These are phyloP conservation scores for Fusarium sp. DNA, from an alignment of 2,329 filamentous ascomycete genomes.

Conservation along the genomic window DNA sequence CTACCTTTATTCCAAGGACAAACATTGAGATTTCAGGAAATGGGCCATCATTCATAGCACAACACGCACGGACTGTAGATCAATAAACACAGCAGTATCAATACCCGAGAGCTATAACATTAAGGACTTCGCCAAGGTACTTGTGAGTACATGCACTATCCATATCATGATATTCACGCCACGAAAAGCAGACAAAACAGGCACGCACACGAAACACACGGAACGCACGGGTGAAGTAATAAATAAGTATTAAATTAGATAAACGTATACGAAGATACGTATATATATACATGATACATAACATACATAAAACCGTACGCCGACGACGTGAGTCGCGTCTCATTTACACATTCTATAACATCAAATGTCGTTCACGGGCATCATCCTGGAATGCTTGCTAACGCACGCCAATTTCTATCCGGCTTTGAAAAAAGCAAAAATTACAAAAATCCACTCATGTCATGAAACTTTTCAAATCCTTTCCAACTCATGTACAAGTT, in stretches of 20 bases:
- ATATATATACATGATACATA: conserved; percentile 30
- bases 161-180: conserved; percentile 1
- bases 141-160: background rate
- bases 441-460: conserved; percentile 30
- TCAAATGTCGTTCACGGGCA: conserved; percentile 42
- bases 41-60: background rate
- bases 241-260: conserved; percentile 39
- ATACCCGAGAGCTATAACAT: background rate
- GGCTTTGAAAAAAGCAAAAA: conserved; percentile 38
- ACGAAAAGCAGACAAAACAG: conserved; percentile 1
- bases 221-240: conserved; percentile 21
- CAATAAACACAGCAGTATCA: background rate
- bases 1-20: conserved; percentile 9
- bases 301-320: conserved; percentile 43
- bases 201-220: conserved; percentile 15
- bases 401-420: conserved; percentile 45
- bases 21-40: background rate
- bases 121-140: background rate
- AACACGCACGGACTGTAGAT: background rate
- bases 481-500: conserved; percentile 5
- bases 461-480: conserved; percentile 35
- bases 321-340: conserved; percentile 42
- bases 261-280: conserved; percentile 33
- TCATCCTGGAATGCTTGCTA: conserved; percentile 45
- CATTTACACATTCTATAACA: conserved; percentile 43